These are phyloP conservation scores for Stemphylium beticola DNA, from an alignment of 2,329 filamentous ascomycete genomes.

Conservation along the genomic window DNA sequence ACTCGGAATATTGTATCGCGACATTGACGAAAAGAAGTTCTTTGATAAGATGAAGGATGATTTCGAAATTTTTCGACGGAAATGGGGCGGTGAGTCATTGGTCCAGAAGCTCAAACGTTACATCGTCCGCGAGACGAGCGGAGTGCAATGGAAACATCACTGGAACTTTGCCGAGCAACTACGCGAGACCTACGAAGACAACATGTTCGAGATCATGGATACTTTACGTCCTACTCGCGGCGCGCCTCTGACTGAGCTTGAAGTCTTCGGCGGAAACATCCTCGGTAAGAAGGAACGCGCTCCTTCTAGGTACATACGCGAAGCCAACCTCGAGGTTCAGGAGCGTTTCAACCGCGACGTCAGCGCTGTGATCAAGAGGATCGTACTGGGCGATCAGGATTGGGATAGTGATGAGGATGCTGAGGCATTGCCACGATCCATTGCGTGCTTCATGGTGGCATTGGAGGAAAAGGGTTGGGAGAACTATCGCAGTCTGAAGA, in stretches of 20 bases:
- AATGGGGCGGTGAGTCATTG: conserved; percentile 17
- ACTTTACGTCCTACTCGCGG: conserved; percentile 36
- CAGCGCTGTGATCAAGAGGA: conserved; percentile 53
- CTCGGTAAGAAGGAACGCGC: conserved; percentile 57
- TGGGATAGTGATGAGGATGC: conserved; percentile 36
- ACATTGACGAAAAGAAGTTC: conserved; percentile 74
- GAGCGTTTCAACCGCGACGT: conserved; percentile 53
- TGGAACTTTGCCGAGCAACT: conserved; percentile 51
- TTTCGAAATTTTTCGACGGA: conserved; percentile 13
- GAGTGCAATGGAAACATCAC: conserved; percentile 50
- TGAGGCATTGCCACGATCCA: conserved; percentile 55
- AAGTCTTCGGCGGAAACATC: conserved; percentile 64
- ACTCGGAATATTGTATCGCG: conserved; percentile 73
- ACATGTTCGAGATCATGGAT: conserved; percentile 57
- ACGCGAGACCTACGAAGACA: conserved; percentile 58
- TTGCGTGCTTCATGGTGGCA: conserved; percentile 58
- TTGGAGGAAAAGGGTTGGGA: conserved; percentile 44
- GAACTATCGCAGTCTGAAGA: conserved; percentile 47
- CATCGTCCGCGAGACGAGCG: conserved; percentile 48
- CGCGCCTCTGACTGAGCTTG: conserved; percentile 40
- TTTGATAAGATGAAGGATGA: conserved; percentile 45
- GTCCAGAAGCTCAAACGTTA: conserved; percentile 50
- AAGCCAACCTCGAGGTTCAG: conserved; percentile 44
- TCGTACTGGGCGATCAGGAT: conserved; percentile 48
- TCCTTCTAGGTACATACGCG: conserved; percentile 36